Conservation (phyloP, 2,329 filamentous ascomycete genomes). For the Daldinia eschscholtzii region DNA sequence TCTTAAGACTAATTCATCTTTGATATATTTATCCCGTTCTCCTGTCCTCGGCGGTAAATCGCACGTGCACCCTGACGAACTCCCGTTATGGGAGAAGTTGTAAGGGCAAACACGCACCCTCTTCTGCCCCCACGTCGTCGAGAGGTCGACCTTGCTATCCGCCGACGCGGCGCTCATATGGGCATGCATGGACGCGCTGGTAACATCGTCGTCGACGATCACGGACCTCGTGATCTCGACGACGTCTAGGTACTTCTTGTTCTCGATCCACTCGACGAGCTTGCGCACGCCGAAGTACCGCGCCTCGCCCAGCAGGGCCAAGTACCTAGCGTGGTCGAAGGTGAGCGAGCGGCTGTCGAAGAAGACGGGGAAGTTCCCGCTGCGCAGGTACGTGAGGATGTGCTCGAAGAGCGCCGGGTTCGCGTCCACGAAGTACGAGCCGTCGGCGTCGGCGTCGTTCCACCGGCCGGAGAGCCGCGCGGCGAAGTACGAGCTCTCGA, state of each 20-base stretch:
- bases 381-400: conserved; percentile 54
- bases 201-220: background rate
- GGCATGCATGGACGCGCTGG: background rate
- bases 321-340: conserved; percentile 54
- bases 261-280: conserved; percentile 52
- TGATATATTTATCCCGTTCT: conserved; percentile 6
- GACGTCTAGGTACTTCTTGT: conserved; percentile 44
- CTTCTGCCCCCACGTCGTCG: conserved; percentile 47
- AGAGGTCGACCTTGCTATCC: conserved; percentile 20
- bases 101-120: conserved; percentile 58
- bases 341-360: conserved; percentile 46
- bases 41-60: conserved; percentile 12
- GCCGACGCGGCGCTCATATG: background rate
- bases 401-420: conserved; percentile 54
- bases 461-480: conserved; percentile 45
- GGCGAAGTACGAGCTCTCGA: conserved; percentile 45
- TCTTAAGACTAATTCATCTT: conserved; percentile 16
- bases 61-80: conserved; percentile 38
- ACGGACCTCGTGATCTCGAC: conserved; percentile 38
- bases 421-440: conserved; percentile 56
- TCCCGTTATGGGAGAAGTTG: conserved; percentile 44
- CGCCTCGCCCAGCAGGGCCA: conserved; percentile 51
- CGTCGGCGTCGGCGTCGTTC: conserved; percentile 47
- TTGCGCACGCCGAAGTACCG: conserved; percentile 51
- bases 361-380: conserved; percentile 53